phyloP scores from a whole-genome alignment of 306 rosid genomes.

The Dryas drummondii region DNA sequence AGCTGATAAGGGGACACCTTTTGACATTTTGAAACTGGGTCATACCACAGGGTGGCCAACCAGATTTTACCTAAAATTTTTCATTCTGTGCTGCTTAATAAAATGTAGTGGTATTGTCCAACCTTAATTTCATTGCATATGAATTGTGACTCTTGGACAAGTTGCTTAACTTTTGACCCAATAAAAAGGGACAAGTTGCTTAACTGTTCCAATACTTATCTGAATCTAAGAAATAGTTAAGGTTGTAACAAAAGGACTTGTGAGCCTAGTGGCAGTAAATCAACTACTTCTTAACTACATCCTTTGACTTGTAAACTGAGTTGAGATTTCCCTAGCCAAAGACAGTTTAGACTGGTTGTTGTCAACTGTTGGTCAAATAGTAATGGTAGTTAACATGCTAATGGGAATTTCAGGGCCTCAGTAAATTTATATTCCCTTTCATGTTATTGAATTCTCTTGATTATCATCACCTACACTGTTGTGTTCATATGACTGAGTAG shows the following conservation, averaged over 20 bases:
- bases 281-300: not conserved
- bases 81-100: too few species aligned
- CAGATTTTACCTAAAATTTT: too few species aligned
- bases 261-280: not conserved
- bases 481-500: not conserved
- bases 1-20: too few species aligned
- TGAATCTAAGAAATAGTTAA: not conserved
- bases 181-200: too few species aligned
- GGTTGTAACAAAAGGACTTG: not conserved
- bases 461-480: not conserved
- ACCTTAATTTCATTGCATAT: not conserved
- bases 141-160: not conserved
- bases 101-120: not conserved
- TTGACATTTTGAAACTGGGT: too few species aligned
- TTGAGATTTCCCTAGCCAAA: not conserved
- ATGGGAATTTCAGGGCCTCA: not conserved
- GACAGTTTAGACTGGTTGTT: slow-evolving; percentile 4
- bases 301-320: not conserved
- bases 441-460: not conserved
- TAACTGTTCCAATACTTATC: too few species aligned
- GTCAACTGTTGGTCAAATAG: not conserved
- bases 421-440: not conserved
- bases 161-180: too few species aligned
- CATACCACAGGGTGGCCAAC: too few species aligned
- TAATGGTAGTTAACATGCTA: not conserved